phyloP scores from a whole-genome alignment of 169 alveolate species.

The Amoebophrya sp. region DNA sequence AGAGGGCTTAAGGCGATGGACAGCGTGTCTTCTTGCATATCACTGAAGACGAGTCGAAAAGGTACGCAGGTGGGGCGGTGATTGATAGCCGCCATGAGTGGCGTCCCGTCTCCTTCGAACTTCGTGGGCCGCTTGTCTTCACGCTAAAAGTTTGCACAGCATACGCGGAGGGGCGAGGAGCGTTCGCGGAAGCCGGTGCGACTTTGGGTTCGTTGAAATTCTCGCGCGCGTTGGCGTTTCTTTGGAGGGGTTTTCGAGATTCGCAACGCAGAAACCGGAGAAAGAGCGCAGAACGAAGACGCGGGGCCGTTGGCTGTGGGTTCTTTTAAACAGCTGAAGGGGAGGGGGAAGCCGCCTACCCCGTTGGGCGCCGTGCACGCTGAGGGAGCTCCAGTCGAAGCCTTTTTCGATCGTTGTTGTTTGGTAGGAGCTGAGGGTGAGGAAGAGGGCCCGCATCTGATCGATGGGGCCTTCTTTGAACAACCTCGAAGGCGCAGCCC shows the following conservation, averaged over 20 bases:
- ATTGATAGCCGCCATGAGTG: background rate
- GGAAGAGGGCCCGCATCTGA: background rate
- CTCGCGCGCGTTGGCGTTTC: background rate
- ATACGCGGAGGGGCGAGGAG: background rate
- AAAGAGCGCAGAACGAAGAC: background rate
- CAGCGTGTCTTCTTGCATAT: background rate
- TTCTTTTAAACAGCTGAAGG: background rate
- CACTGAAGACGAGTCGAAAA: background rate
- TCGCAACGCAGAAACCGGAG: background rate
- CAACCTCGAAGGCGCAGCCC: background rate
- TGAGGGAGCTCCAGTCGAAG: background rate
- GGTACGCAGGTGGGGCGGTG: background rate
- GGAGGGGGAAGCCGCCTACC: background rate
- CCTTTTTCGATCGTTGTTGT: background rate
- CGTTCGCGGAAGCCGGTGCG: background rate
- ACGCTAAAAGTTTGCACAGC: background rate
- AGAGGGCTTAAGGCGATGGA: background rate
- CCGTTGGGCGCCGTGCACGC: background rate
- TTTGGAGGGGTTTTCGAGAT: background rate
- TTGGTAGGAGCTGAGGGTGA: background rate
- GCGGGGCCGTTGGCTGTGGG: background rate
- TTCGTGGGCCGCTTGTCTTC: background rate
- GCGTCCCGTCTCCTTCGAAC: background rate
- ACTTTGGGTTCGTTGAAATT: background rate
- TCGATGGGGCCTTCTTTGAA: background rate